These are phyloP conservation scores for Alternaria sp. DNA, from an alignment of 2,329 filamentous ascomycete species.

Conservation along the genomic window DNA sequence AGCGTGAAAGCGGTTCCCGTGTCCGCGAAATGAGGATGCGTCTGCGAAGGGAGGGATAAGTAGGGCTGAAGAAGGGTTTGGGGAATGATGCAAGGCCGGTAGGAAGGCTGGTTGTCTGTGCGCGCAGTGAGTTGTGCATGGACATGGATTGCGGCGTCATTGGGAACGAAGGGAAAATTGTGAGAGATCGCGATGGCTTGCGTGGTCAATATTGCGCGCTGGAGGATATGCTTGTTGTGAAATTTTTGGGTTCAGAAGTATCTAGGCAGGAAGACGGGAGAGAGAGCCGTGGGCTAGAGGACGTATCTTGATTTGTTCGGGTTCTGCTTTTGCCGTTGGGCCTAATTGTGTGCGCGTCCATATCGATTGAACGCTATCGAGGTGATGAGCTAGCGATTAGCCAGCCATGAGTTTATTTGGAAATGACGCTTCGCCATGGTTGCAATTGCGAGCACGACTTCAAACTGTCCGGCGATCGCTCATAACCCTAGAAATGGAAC, in stretches of 20 bases:
- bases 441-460: conserved; percentile 15
- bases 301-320: conserved; percentile 3
- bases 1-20: conserved; percentile 10
- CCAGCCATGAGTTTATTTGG: not conserved
- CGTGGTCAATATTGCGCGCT: conserved; percentile 1
- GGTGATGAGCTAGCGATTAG: conserved; percentile 5
- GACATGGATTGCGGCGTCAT: conserved; percentile 22
- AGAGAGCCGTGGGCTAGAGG: not conserved
- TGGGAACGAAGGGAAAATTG: conserved; percentile 18
- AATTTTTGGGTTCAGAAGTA: not conserved
- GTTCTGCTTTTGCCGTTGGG: conserved; percentile 12
- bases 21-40: conserved; percentile 17
- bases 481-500: conserved; percentile 91
- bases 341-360: not conserved
- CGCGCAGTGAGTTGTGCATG: conserved; percentile 25
- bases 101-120: conserved; percentile 29
- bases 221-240: not conserved
- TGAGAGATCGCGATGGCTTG: conserved; percentile 13
- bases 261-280: not conserved
- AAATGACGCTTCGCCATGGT: not conserved
- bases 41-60: conserved; percentile 8
- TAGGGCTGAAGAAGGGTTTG: conserved; percentile 24
- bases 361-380: not conserved
- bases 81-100: conserved; percentile 16
- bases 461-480: conserved; percentile 92